Percentiles rank a stretch among this genome's conserved stretches.
Conservation (phyloP, 352 stramenopile genomes). For the Elongisporangium undulatum region DNA sequence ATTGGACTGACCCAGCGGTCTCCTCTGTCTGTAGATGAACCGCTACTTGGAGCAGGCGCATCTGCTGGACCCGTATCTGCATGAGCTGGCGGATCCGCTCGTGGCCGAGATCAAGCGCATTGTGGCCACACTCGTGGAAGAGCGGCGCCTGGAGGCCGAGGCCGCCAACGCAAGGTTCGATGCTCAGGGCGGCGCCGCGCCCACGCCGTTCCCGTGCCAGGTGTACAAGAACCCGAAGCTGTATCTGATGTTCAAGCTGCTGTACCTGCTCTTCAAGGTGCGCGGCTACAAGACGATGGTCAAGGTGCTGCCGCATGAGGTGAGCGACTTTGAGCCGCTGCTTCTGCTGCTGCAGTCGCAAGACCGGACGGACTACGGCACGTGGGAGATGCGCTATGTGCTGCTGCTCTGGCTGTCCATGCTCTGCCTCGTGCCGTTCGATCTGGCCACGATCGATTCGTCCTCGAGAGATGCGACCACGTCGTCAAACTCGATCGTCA, state of each 20-base stretch:
- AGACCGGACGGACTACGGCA: slow-evolving; percentile 72
- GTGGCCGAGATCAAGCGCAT: slow-evolving; percentile 63
- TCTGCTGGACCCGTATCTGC: slow-evolving; percentile 87
- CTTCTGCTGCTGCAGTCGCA: slow-evolving; percentile 87
- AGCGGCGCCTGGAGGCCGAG: slow-evolving; percentile 8
- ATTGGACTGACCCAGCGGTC: background rate
- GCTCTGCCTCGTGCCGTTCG: slow-evolving; percentile 97
- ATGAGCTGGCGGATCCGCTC: slow-evolving; percentile 60
- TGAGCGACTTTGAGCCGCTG: slow-evolving; percentile 94
- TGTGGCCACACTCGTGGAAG: slow-evolving; percentile 33
- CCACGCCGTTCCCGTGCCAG: slow-evolving; percentile 61
- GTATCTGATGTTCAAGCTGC: slow-evolving; percentile 85
- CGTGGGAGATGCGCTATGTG: slow-evolving; percentile 77
- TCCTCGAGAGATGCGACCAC: slow-evolving; percentile 22
- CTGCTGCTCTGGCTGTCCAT: slow-evolving; percentile 98
- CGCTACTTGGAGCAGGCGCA: slow-evolving; percentile 88
- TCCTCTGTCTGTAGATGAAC: slow-evolving; percentile 40
- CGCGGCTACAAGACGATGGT: slow-evolving; percentile 95
- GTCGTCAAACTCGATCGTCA: slow-evolving; percentile 53
- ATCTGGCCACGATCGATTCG: slow-evolving; percentile 95
- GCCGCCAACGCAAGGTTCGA: background rate
- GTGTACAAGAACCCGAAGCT: slow-evolving; percentile 68
- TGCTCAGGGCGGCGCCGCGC: background rate
- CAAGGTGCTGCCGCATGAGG: slow-evolving; percentile 95
- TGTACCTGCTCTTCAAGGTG: slow-evolving; percentile 97